A percentile compares a stretch with the other conserved stretches of the same genome.
These are phyloP conservation scores for Huntiella bhutanensis DNA, from an alignment of 2,329 filamentous ascomycete species.

Conservation along the genomic window DNA sequence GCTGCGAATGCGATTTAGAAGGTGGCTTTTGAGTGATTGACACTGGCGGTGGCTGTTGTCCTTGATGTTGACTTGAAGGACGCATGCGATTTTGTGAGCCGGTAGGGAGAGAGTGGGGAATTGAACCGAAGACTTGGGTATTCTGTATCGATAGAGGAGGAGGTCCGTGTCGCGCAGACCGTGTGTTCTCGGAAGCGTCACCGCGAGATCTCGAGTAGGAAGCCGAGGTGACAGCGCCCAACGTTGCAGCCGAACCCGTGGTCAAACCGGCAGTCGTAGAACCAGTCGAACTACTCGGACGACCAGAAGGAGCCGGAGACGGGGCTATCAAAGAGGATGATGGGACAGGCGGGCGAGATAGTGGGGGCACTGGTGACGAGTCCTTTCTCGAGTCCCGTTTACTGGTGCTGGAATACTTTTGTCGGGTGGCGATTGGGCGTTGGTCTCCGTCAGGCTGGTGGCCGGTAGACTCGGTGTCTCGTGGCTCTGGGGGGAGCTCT, in stretches of 20 bases:
- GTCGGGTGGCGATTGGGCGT: not conserved
- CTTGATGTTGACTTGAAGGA: slow-evolving; percentile 7
- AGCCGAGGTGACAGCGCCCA: not conserved
- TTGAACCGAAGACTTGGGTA: not conserved
- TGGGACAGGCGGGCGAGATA: too few species aligned
- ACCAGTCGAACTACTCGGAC: not conserved
- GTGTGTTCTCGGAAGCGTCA: slow-evolving; percentile 1
- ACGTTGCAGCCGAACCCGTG: too few species aligned
- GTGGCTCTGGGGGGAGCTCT: not conserved
- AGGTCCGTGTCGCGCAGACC: slow-evolving; percentile 7
- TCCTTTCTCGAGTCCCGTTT: not conserved
- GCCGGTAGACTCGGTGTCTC: slow-evolving; percentile 1
- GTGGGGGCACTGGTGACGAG: not conserved
- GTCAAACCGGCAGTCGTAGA: too few species aligned
- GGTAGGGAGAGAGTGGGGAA: not conserved
- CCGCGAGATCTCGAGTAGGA: not conserved
- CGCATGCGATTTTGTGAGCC: slow-evolving; percentile 5
- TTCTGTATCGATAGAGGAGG: slow-evolving; percentile 9
- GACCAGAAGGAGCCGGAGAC: not conserved
- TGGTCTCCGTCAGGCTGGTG: not conserved
- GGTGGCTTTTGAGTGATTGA: not conserved
- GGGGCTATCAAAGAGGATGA: not conserved
- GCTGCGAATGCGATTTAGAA: not conserved
- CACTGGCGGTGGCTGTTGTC: not conserved
- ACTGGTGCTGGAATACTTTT: not conserved